Conservation (phyloP, 169 alveolate species). For the Plasmodium malariae region DNA sequence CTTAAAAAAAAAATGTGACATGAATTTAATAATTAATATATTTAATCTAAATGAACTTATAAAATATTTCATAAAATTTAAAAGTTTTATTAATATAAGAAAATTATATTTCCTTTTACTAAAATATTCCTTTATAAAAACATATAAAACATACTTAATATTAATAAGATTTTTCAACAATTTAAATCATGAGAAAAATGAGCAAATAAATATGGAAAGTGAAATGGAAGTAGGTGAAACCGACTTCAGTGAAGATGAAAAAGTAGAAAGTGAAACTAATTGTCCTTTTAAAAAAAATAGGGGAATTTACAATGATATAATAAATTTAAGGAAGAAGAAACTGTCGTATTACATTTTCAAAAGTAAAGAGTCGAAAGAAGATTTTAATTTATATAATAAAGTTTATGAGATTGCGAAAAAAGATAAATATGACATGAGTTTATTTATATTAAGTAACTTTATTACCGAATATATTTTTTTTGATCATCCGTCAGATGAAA, state of each 20-base stretch:
- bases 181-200: constrained; percentile 51
- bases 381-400: constrained; percentile 28
- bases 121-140: constrained; percentile 60
- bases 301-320: constrained; percentile 46
- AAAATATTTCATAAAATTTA: constrained; percentile 74
- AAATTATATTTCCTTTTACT: constrained; percentile 63
- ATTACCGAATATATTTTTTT: constrained; percentile 50
- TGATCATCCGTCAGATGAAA: constrained; percentile 50
- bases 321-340: constrained; percentile 55
- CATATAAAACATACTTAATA: constrained; percentile 67
- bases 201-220: background rate
- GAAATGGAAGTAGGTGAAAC: constrained; percentile 8
- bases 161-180: constrained; percentile 71
- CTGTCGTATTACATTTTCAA: constrained; percentile 48
- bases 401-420: constrained; percentile 54
- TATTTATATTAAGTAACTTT: constrained; percentile 66
- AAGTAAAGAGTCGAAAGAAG: constrained; percentile 2
- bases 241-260: background rate
- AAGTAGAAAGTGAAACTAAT: background rate
- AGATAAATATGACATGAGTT: constrained; percentile 71
- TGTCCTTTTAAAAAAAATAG: constrained; percentile 36
- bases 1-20: constrained; percentile 73
- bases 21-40: constrained; percentile 66
- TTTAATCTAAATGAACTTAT: constrained; percentile 75
- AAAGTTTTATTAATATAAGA: constrained; percentile 69